A percentile compares a stretch with the other conserved stretches of the same genome.
These are phyloP conservation scores for Camellia oleifera DNA, from an alignment of 179 eudicot species.

Conservation along the genomic window DNA sequence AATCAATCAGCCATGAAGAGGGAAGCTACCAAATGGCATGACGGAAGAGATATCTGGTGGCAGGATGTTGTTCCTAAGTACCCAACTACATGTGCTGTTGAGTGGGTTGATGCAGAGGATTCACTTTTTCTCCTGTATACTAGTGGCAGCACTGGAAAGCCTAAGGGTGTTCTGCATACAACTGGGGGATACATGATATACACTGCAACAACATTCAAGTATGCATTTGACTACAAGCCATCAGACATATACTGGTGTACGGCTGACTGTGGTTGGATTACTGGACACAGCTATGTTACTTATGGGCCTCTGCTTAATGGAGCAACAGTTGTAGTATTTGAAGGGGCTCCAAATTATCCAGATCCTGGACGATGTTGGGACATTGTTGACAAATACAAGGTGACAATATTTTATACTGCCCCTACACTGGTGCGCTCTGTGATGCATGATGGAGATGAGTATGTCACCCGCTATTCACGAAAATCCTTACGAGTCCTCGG, in stretches of 20 bases:
- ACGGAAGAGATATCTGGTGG: slow-evolving; percentile 95
- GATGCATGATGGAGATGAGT: slow-evolving; percentile 91
- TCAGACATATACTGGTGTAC: slow-evolving; percentile 97
- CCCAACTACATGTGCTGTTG: slow-evolving; percentile 75
- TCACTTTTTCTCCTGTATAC: slow-evolving; percentile 93
- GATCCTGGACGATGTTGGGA: slow-evolving; percentile 96
- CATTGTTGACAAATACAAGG: slow-evolving; percentile 93
- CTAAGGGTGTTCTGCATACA: slow-evolving; percentile 98
- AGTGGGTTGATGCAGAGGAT: slow-evolving; percentile 97
- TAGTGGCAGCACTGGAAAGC: slow-evolving; percentile 99
- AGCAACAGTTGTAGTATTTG: slow-evolving; percentile 75
- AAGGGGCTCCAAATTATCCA: slow-evolving; percentile 99
- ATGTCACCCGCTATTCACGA: slow-evolving; percentile 82
- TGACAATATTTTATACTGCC: slow-evolving; percentile 88
- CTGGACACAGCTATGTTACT: slow-evolving; percentile 97
- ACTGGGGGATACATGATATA: slow-evolving; percentile 99
- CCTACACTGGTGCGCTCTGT: slow-evolving; percentile 96
- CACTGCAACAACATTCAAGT: slow-evolving; percentile 93
- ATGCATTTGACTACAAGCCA: slow-evolving; percentile 95
- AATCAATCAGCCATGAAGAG: slow-evolving; percentile 70
- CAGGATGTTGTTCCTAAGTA: slow-evolving; percentile 88
- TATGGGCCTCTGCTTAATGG: slow-evolving; percentile 99
- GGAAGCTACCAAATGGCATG: slow-evolving; percentile 77
- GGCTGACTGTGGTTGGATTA: slow-evolving; percentile 99
- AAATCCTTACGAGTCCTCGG: slow-evolving; percentile 94